Conservation (phyloP, 2,329 filamentous ascomycete genomes). For the Aspergillus chevalieri region DNA sequence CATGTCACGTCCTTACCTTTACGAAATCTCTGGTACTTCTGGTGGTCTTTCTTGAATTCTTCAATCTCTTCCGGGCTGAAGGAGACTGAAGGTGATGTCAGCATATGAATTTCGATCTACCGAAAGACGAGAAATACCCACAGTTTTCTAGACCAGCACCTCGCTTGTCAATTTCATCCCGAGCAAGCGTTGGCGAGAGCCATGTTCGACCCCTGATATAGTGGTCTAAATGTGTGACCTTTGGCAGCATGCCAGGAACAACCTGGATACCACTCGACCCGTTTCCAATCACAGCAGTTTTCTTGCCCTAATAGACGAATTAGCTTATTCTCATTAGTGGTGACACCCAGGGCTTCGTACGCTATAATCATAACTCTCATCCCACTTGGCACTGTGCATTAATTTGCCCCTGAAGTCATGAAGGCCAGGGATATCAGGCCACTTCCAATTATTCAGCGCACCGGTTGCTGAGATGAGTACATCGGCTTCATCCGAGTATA, state of each 20-base stretch:
- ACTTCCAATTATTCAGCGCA: constrained; percentile 38
- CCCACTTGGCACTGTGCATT: constrained; percentile 42
- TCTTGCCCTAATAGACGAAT: constrained; percentile 21
- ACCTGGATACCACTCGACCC: constrained; percentile 39
- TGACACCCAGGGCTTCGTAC: constrained; percentile 8
- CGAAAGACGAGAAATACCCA: constrained; percentile 8
- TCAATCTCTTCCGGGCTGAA: constrained; percentile 29
- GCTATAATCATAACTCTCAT: constrained; percentile 29
- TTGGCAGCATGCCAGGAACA: constrained; percentile 31
- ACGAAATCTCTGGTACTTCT: constrained; percentile 27
- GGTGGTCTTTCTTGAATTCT: constrained; percentile 25
- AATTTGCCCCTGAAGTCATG: constrained; percentile 42
- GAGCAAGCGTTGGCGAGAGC: constrained; percentile 24
- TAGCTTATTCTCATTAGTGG: not conserved
- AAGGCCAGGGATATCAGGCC: constrained; percentile 43
- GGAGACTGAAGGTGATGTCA: constrained; percentile 13
- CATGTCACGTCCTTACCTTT: constrained; percentile 20
- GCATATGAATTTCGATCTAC: not conserved
- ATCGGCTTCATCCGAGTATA: constrained; percentile 24
- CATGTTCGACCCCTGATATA: constrained; percentile 29
- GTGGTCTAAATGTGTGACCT: constrained; percentile 36
- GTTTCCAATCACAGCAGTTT: constrained; percentile 32
- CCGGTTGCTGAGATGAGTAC: constrained; percentile 36
- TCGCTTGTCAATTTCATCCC: constrained; percentile 22
- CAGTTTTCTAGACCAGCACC: constrained; percentile 23